Base-by-base conservation (phyloP, 1,284 basidiomycete genomes). In the Sanghuangporus weigelae region DNA sequence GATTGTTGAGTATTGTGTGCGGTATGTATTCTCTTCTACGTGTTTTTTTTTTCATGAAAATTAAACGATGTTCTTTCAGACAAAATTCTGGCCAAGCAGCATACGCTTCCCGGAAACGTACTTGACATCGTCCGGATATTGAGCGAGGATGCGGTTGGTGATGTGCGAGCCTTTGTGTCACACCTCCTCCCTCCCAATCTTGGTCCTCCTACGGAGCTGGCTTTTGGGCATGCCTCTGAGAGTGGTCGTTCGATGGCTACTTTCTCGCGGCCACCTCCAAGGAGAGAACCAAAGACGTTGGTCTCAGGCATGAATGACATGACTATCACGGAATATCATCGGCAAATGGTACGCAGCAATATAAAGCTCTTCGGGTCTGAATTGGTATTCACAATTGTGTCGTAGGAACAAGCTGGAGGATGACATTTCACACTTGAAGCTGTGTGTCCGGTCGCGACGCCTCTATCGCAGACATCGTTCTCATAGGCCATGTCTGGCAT, bases 1-100 rank as follows among this genome's bases (percentile, higher is more conserved):
- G 92, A 51, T 79, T 92, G 38, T 75, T 86, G 21, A 82, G 83
- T 44, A 73, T 76, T 49, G 73, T 89, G 57, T 82, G 78, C 68
- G 79, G 86, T 84, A 72, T 72, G 82, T 75, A 40, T 62, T 23
- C 60, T 51, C 36, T 51, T 53, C 55, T 46, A 38, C 63, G 19
- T 55, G 53, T 56, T 49, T 55, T 54, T 56, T 49, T 19, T 59
- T 44, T 35, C 65, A 44, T 60, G 38, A 16, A 5, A 21, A 16
- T 44, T 16, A 19, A 8, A 12, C 23, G 26, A 60, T 10, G 26
- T 42, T 35, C 36, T 66, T 49, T 67, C 57, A 69, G 62, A 57
- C 65, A 69, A 56, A 60, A 68, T 57, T 51, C 57, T 57, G 21
- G 51, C 51, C 55, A 64, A 46, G n/a, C 23, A 35, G 21, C 59